Evolutionary conservation across 768 basidiomycete species (phyloP).

Genomic region (Pholiota molesta): DNA sequence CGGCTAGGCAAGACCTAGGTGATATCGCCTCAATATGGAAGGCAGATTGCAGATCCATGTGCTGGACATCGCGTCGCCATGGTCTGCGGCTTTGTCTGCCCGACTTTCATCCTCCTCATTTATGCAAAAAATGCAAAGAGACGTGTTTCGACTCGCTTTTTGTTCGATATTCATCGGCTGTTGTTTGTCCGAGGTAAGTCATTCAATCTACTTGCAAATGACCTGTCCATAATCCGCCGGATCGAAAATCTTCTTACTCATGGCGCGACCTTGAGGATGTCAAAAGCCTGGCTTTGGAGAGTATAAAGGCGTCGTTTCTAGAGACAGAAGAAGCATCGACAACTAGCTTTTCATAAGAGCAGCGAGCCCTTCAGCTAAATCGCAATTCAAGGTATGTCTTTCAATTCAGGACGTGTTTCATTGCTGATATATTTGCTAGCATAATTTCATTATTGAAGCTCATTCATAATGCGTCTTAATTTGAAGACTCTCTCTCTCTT

Average conservation of each 20-base stretch:
- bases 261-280: background rate
- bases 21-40: background rate
- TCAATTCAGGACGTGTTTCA: background rate
- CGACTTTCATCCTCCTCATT: background rate
- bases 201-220: background rate
- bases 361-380: background rate
- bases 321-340: background rate
- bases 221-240: background rate
- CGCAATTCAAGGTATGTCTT: background rate
- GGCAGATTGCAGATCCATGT: background rate
- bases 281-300: background rate
- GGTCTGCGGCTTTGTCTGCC: background rate
- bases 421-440: background rate
- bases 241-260: background rate
- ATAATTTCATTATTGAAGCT: background rate
- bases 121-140: background rate
- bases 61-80: background rate
- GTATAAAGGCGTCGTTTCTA: background rate
- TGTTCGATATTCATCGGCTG: background rate
- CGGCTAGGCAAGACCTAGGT: background rate
- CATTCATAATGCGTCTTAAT: background rate
- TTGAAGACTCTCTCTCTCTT: background rate
- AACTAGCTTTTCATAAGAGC: background rate
- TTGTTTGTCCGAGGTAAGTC: background rate
- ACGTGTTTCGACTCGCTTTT: background rate